phyloP scores from a whole-genome alignment of 1,284 basidiomycete species.

The Ustilago nuda region DNA sequence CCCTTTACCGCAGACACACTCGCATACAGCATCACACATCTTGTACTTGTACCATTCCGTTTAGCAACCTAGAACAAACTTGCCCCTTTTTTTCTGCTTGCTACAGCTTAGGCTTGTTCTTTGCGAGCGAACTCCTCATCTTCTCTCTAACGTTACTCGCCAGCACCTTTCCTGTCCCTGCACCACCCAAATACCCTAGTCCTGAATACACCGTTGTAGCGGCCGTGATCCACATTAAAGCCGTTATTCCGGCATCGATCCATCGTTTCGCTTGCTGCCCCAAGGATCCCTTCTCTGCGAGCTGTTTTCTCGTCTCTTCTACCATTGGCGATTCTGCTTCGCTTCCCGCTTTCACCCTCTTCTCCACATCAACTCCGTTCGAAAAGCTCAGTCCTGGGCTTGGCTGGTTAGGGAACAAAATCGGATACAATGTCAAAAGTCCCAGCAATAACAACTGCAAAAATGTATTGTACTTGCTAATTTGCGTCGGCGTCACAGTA shows the following conservation, averaged over 20 bases:
- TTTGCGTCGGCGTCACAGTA: conserved; percentile 84
- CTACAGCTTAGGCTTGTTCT: background rate
- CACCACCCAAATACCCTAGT: conserved; percentile 78
- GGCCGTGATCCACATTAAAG: conserved; percentile 81
- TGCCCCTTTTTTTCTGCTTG: background rate
- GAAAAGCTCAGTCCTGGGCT: conserved; percentile 20
- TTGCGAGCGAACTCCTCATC: conserved; percentile 10
- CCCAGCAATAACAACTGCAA: conserved; percentile 92
- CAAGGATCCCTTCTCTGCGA: background rate
- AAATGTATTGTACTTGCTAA: conserved; percentile 80
- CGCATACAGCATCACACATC: conserved; percentile 1
- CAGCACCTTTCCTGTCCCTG: conserved; percentile 33
- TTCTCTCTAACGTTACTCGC: conserved; percentile 12
- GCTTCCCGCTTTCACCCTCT: background rate
- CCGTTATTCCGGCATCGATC: conserved; percentile 60
- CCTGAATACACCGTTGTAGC: conserved; percentile 93
- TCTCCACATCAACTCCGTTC: background rate
- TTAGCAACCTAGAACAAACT: background rate
- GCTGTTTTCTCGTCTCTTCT: conserved; percentile 1
- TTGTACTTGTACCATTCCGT: conserved; percentile 2
- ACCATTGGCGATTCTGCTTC: background rate
- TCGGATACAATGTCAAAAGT: conserved; percentile 82
- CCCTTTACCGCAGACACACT: conserved; percentile 2
- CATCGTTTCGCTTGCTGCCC: conserved; percentile 14
- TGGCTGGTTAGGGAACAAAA: conserved; percentile 73